Percentiles rank a stretch among this genome's conserved stretches.
phyloP scores from a whole-genome alignment of 257 asterid species.

The Solanum appendiculatum region DNA sequence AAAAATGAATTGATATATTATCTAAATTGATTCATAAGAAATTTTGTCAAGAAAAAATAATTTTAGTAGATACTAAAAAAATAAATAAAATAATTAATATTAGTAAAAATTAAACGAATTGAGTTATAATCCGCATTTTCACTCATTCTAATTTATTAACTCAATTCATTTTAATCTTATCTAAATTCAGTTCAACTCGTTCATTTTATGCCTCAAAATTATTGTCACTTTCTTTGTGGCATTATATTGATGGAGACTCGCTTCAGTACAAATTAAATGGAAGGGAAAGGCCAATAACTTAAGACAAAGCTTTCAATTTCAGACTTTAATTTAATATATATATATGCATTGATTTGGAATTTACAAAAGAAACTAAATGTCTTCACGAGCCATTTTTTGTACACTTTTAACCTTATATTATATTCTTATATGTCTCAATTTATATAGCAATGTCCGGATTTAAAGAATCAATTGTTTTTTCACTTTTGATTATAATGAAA shows the following conservation, averaged over 20 bases:
- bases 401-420: neutral
- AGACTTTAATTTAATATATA: neutral
- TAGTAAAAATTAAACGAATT: neutral
- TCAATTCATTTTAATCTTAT: neutral
- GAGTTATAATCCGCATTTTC: neutral
- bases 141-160: neutral
- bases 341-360: neutral
- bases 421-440: neutral
- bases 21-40: neutral
- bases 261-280: neutral
- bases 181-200: neutral
- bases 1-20: neutral
- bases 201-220: neutral
- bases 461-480: neutral
- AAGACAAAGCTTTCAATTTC: neutral
- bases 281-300: neutral
- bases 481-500: too few species aligned
- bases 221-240: neutral
- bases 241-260: neutral
- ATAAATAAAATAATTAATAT: neutral
- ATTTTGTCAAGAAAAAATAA: neutral
- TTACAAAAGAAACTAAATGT: neutral
- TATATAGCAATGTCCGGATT: neutral
- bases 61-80: neutral
- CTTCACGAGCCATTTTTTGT: neutral